Base-by-base conservation (phyloP, 495 filamentous ascomycete genomes). In the Coniosporium apollinis region DNA sequence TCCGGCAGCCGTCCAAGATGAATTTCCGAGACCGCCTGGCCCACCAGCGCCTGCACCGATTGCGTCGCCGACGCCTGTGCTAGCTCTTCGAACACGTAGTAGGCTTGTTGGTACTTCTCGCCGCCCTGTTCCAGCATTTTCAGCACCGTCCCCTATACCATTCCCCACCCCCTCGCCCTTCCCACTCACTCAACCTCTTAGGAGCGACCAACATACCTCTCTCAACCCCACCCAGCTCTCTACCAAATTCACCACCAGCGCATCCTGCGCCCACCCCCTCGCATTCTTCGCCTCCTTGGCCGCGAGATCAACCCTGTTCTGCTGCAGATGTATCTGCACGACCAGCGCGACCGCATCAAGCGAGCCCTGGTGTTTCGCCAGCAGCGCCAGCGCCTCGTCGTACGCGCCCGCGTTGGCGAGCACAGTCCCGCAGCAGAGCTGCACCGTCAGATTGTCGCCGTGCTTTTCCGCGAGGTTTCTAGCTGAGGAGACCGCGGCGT, bases 1-100 rank as follows among this genome's bases (percentile, higher is more conserved):
- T 97, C 89, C 22, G 83, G 81, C 17, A 83, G 58, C 11, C 89
- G 76, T 19, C 84, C 85, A 11, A 96, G 71, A 48, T 96, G 89
- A 17, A 97, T 61, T 54, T 97, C 89, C 24, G 82, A 76, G 19
- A 96, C 75, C 19, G 85, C 87, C 65, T 96, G 89, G 21, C 77
- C 77, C 43, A 92, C 67, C 24, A 93, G 71, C 18, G 66, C 67
- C 22, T 65, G 52, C 18, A 69, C 66, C 24, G 72, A 68, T 33
- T 75, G 69, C 22, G 76, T 73, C 33, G 77, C 70, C 13, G 82
- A 78, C 16, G 79, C 74, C 55, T 91, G 79, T 15, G 89, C 89
- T 25, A 97, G 73, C 57, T 97, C 89, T 59, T 94, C 87, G 52
- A 83, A 97, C 46, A 97, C 86, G 67, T 97, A 97, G 62, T 89